phyloP scores from a whole-genome alignment of 345 rosid species.

The Kandelia obovata region DNA sequence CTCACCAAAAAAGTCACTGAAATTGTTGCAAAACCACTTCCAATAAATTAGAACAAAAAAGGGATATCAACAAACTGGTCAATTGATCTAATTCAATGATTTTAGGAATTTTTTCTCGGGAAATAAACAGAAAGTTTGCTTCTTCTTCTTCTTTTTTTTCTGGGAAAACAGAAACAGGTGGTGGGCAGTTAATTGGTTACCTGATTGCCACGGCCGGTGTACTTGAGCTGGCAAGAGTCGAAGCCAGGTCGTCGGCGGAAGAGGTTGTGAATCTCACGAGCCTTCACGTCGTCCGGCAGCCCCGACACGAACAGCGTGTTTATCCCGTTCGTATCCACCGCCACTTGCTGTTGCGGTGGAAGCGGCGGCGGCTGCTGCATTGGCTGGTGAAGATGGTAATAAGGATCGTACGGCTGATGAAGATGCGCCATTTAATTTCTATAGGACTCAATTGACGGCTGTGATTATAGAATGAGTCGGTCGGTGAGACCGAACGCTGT shows the following conservation, averaged over 20 bases:
- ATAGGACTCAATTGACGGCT: neutral
- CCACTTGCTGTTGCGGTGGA: conserved; percentile 13
- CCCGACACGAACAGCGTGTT: conserved; percentile 83
- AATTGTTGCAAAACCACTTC: too few relatives aligned
- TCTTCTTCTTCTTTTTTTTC: too few relatives aligned
- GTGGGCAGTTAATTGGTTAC: conserved; percentile 18
- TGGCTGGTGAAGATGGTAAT: conserved; percentile 34
- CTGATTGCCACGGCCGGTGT: conserved; percentile 92
- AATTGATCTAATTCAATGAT: neutral
- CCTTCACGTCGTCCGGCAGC: conserved; percentile 80
- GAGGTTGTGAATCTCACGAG: conserved; percentile 89
- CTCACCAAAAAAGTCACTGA: too few relatives aligned
- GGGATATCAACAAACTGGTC: neutral
- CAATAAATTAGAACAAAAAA: too few relatives aligned
- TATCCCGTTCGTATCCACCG: conserved; percentile 39
- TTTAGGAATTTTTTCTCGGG: neutral
- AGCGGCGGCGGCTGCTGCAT: conserved; percentile 20
- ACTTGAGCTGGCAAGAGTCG: conserved; percentile 82
- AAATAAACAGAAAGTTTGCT: conserved; percentile 15
- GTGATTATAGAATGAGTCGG: neutral
- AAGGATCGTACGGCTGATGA: conserved; percentile 55
- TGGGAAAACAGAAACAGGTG: neutral
- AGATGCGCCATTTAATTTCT: conserved; percentile 36
- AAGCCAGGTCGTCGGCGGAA: conserved; percentile 76
- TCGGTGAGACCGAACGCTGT: neutral